Percentiles rank a stretch among this genome's conserved stretches.
phyloP scores from a whole-genome alignment of 352 stramenopile genomes.

The Pythium vanterpoolii region DNA sequence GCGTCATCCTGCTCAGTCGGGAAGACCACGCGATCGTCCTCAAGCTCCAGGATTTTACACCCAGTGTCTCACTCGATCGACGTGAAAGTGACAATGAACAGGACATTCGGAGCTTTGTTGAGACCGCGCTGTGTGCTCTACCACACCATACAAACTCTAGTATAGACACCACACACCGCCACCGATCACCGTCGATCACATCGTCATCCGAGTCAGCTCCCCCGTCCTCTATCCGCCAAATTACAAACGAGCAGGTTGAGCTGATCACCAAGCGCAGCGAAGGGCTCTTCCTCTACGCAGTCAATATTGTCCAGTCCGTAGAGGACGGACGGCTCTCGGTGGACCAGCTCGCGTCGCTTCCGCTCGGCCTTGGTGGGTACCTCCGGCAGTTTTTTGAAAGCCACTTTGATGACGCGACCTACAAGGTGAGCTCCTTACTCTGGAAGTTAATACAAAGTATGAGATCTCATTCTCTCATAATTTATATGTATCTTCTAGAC shows the following conservation, averaged over 20 bases:
- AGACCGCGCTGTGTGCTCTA: conserved; percentile 20
- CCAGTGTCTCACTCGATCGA: conserved; percentile 42
- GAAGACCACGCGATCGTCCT: conserved; percentile 53
- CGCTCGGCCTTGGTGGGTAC: conserved; percentile 62
- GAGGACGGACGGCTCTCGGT: conserved; percentile 44
- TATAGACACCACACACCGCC: neutral
- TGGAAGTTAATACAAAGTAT: too few species aligned
- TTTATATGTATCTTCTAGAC: conserved; percentile 14
- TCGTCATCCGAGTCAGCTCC: neutral
- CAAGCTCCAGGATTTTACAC: conserved; percentile 52
- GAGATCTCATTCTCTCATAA: conserved; percentile 8
- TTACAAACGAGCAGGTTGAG: conserved; percentile 34
- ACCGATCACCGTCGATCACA: conserved; percentile 19
- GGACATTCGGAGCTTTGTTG: conserved; percentile 38
- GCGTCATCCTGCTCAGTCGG: conserved; percentile 60
- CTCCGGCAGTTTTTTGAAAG: conserved; percentile 69
- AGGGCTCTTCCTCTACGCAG: conserved; percentile 69
- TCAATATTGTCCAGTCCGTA: conserved; percentile 71
- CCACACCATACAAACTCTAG: neutral
- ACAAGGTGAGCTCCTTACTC: conserved; percentile 29
- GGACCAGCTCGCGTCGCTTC: conserved; percentile 50
- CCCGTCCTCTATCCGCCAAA: neutral
- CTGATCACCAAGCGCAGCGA: conserved; percentile 55
- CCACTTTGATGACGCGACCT: conserved; percentile 53
- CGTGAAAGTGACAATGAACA: conserved; percentile 43